Base-by-base conservation (phyloP, 208 protist species). In the Wallacemonas rigidus region DNA sequence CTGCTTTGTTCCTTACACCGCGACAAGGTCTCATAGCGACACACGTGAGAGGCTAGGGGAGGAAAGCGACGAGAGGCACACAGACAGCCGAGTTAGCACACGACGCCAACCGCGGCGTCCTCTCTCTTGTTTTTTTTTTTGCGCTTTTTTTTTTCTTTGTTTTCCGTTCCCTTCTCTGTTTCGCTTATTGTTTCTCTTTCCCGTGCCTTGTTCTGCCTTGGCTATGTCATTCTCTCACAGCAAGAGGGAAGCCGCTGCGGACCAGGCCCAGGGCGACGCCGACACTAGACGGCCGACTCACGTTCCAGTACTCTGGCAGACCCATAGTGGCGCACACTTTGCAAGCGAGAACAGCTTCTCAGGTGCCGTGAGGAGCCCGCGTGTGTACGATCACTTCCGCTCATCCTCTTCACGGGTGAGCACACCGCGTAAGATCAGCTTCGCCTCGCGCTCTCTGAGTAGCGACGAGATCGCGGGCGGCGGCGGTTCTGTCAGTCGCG, bases 101-200 rank as follows among this genome's bases (percentile, higher is more conserved):
- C 26, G 26, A 26, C 26, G 26, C 26, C 26, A 26, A 26, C 26
- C 26, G 26, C 26, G 26, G 26, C 26, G 26, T 26, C 26, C 56
- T 72, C 5, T 56, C 62, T 44, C 5, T 72, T 70, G 9, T 64
- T 35, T 67, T 45, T 75, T 11, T 61, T 50, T 15, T 12, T 50
- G 15, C 12, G 3, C 40, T 14, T 11, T 4, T 8, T 74, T 60
- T 40, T 15, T 17, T 50, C 40, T 57, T 12, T 74, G 61, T 1
- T 56, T 71, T 55, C 51, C 55, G 26, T 61, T 64, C 51, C 17
- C 41, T 70, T 44, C 67, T 54, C 7, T 53, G 3, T 41, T 40
- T 35, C 69, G 50, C 17, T 63, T 41, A 44, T 72, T 65, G 43
- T 69, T 63, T 68, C 53, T 56, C 35, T 69, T 76, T 62, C 54